These are phyloP conservation scores for Pholiota microspora DNA, from an alignment of 768 basidiomycete genomes.

Conservation along the genomic window DNA sequence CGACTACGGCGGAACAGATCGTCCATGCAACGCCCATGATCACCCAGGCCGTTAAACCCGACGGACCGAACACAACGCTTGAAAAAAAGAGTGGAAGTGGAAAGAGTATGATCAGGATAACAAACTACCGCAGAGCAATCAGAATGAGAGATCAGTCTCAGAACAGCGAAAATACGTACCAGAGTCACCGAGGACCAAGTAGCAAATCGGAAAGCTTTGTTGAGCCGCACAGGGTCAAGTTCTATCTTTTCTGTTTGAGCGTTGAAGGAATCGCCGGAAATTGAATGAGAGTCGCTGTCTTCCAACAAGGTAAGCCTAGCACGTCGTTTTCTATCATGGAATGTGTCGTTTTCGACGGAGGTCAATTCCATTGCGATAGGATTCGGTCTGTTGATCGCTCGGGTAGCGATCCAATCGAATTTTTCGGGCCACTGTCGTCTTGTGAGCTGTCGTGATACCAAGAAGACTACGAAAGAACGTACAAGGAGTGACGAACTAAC, in stretches of 20 bases:
- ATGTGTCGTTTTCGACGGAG: slow-evolving; percentile 15
- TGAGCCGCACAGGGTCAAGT: slow-evolving; percentile 60
- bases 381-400: slow-evolving; percentile 61
- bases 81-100: slow-evolving; percentile 89
- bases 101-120: slow-evolving; percentile 69
- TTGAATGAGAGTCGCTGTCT: slow-evolving; percentile 34
- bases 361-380: background rate
- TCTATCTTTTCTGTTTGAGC: slow-evolving; percentile 46
- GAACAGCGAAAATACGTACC: too few relatives aligned
- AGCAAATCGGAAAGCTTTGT: slow-evolving; percentile 80
- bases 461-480: slow-evolving; percentile 21
- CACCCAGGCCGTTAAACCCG: slow-evolving; percentile 78
- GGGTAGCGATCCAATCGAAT: slow-evolving; percentile 78
- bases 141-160: too few relatives aligned
- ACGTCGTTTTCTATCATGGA: slow-evolving; percentile 11
- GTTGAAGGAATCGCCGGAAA: slow-evolving; percentile 35
- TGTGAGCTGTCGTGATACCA: too few relatives aligned
- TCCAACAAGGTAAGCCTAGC: too few relatives aligned
- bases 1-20: slow-evolving; percentile 70
- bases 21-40: slow-evolving; percentile 81
- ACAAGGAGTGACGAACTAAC: slow-evolving; percentile 63
- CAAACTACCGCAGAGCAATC: too few relatives aligned
- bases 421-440: slow-evolving; percentile 79
- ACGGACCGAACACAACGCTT: slow-evolving; percentile 60
- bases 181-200: slow-evolving; percentile 67